phyloP scores from a whole-genome alignment of 1,139 yeast genomes.

The Protomyces lactucae-debilis region DNA sequence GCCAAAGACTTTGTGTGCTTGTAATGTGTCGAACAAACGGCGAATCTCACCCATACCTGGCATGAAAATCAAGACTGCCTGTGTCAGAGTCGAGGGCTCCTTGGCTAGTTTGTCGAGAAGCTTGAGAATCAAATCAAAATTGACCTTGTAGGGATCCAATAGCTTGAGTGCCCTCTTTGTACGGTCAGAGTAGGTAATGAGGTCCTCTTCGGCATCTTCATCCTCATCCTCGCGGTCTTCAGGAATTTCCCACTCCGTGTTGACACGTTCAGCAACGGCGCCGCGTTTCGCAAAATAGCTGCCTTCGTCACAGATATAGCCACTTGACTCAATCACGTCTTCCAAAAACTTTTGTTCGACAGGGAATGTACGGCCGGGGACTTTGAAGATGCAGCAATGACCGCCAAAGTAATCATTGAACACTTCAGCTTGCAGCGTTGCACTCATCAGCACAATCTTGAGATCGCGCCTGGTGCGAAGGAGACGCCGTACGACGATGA shows the following conservation, averaged over 20 bases:
- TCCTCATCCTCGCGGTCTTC: slow-evolving; percentile 23
- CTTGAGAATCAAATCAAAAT: slow-evolving; percentile 27
- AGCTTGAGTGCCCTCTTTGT: slow-evolving; percentile 11
- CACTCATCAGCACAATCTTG: slow-evolving; percentile 71
- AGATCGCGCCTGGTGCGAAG: slow-evolving; percentile 42
- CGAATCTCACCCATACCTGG: slow-evolving; percentile 78
- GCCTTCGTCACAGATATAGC: slow-evolving; percentile 21
- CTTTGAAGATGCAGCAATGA: slow-evolving; percentile 55
- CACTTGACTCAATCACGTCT: slow-evolving; percentile 31
- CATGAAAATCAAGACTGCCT: slow-evolving; percentile 62
- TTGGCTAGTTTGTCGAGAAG: slow-evolving; percentile 18
- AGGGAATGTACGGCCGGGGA: slow-evolving; percentile 79
- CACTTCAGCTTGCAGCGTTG: slow-evolving; percentile 62
- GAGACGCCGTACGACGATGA: slow-evolving; percentile 59
- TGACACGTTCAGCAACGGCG: not conserved
- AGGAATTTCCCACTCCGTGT: slow-evolving; percentile 5
- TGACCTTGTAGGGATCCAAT: slow-evolving; percentile 27
- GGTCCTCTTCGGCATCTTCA: slow-evolving; percentile 1
- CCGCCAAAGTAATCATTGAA: slow-evolving; percentile 54
- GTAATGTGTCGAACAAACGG: slow-evolving; percentile 60
- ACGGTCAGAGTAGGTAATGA: slow-evolving; percentile 12
- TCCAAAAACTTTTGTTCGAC: slow-evolving; percentile 55
- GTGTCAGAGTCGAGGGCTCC: slow-evolving; percentile 38
- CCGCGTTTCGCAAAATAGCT: slow-evolving; percentile 18
- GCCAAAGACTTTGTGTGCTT: slow-evolving; percentile 50